Evolutionary conservation across 805 yeast genomes (phyloP).

Genomic region (Suhomyces sp.): DNA sequence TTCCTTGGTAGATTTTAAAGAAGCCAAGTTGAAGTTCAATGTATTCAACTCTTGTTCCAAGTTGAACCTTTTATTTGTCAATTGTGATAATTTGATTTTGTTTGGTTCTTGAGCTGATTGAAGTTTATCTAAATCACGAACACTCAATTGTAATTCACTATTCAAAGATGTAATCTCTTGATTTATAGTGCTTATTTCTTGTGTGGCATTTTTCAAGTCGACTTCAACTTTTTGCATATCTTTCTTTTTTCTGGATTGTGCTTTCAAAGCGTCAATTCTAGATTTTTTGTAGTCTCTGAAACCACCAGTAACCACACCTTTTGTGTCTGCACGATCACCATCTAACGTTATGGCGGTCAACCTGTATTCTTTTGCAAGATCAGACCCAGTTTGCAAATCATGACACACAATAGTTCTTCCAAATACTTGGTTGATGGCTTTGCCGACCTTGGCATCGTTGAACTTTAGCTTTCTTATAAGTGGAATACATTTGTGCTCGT

Average conservation of each 20-base stretch:
- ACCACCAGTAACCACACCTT: slow-evolving; percentile 89
- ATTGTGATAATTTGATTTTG: slow-evolving; percentile 41
- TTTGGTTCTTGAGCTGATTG: slow-evolving; percentile 43
- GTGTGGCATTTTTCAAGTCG: slow-evolving; percentile 38
- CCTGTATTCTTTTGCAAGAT: slow-evolving; percentile 57
- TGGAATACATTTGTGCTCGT: slow-evolving; percentile 66
- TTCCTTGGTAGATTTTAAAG: slow-evolving; percentile 33
- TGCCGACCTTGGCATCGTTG: slow-evolving; percentile 50
- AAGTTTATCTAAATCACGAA: slow-evolving; percentile 45
- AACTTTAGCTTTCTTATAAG: slow-evolving; percentile 70
- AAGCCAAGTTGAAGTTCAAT: slow-evolving; percentile 32
- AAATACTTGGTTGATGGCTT: slow-evolving; percentile 77
- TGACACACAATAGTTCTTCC: slow-evolving; percentile 78
- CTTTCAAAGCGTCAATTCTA: slow-evolving; percentile 67
- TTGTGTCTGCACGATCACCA: slow-evolving; percentile 85
- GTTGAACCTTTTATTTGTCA: slow-evolving; percentile 41
- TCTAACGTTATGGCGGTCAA: slow-evolving; percentile 83
- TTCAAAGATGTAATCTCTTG: slow-evolving; percentile 50
- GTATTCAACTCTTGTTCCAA: slow-evolving; percentile 45
- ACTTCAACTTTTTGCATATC: slow-evolving; percentile 43
- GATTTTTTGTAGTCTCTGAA: slow-evolving; percentile 66
- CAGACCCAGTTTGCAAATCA: slow-evolving; percentile 65
- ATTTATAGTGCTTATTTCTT: slow-evolving; percentile 46
- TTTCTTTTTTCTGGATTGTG: slow-evolving; percentile 50
- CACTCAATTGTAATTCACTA: slow-evolving; percentile 38